Conservation (phyloP, 768 basidiomycete species). For the Hortiboletus campestris region DNA sequence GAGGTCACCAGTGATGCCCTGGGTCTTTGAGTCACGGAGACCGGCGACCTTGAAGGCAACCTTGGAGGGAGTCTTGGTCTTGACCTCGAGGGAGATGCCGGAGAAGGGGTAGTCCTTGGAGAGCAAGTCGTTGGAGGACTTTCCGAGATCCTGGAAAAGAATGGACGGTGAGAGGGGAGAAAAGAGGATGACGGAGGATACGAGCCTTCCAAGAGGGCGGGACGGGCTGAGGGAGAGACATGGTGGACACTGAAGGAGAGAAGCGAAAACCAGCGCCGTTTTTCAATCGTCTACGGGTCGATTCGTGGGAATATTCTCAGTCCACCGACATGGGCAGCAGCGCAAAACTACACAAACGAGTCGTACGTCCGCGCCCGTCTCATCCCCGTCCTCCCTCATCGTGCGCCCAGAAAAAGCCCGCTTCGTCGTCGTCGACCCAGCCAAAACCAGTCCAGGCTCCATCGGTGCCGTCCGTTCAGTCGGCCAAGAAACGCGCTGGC, state of each 20-base stretch:
- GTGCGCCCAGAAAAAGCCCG: slow-evolving; percentile 25
- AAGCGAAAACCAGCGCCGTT: not conserved
- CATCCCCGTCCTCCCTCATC: not conserved
- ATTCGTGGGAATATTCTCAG: slow-evolving; percentile 30
- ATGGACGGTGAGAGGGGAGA: not conserved
- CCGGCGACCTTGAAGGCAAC: slow-evolving; percentile 95
- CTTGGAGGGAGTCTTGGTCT: slow-evolving; percentile 84
- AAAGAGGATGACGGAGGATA: not conserved
- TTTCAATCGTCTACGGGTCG: slow-evolving; percentile 19
- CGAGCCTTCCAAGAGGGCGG: slow-evolving; percentile 94
- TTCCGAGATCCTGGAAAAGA: slow-evolving; percentile 80
- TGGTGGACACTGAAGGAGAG: slow-evolving; percentile 34
- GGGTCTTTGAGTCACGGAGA: slow-evolving; percentile 69
- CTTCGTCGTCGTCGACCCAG: slow-evolving; percentile 3
- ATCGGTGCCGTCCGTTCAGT: slow-evolving; percentile 9
- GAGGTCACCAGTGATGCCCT: slow-evolving; percentile 80
- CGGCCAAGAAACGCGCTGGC: slow-evolving; percentile 29
- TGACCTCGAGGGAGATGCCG: slow-evolving; percentile 73
- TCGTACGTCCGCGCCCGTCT: slow-evolving; percentile 21
- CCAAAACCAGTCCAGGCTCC: not conserved
- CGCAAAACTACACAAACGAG: slow-evolving; percentile 36
- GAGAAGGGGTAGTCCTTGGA: slow-evolving; percentile 88
- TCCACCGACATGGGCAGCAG: slow-evolving; percentile 32
- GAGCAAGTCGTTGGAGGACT: slow-evolving; percentile 94
- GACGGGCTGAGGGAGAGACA: slow-evolving; percentile 94